phyloP scores from a whole-genome alignment of 169 alveolate species.

The Eimeria brunetti region DNA sequence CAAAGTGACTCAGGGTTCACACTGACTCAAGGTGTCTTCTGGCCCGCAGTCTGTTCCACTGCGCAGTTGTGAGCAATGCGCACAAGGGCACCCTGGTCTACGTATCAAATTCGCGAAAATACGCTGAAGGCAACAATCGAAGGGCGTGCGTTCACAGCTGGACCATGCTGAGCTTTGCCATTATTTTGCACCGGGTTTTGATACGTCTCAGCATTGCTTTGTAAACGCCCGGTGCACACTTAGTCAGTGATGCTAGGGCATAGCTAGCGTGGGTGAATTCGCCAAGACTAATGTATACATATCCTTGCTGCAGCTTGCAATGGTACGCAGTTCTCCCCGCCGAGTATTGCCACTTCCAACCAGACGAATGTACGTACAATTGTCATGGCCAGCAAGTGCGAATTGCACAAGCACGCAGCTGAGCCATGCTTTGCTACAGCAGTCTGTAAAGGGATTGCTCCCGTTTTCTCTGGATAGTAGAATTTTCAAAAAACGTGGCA shows the following conservation, averaged over 20 bases:
- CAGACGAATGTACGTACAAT: background rate
- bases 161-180: background rate
- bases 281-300: background rate
- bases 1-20: background rate
- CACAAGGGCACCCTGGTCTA: background rate
- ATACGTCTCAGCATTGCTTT: background rate
- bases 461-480: background rate
- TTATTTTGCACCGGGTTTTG: background rate
- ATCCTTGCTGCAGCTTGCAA: background rate
- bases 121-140: background rate
- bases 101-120: background rate
- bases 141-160: background rate
- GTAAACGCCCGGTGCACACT: background rate
- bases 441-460: background rate
- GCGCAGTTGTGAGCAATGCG: background rate
- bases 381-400: constrained; percentile 1
- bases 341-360: background rate
- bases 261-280: background rate
- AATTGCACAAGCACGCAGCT: background rate
- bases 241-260: background rate
- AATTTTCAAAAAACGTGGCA: background rate
- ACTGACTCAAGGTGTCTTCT: background rate
- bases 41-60: background rate
- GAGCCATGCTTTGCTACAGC: background rate
- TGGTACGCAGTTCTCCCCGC: background rate